phyloP scores from a whole-genome alignment of 495 filamentous ascomycete species.

The Ascodesmis nigricans region DNA sequence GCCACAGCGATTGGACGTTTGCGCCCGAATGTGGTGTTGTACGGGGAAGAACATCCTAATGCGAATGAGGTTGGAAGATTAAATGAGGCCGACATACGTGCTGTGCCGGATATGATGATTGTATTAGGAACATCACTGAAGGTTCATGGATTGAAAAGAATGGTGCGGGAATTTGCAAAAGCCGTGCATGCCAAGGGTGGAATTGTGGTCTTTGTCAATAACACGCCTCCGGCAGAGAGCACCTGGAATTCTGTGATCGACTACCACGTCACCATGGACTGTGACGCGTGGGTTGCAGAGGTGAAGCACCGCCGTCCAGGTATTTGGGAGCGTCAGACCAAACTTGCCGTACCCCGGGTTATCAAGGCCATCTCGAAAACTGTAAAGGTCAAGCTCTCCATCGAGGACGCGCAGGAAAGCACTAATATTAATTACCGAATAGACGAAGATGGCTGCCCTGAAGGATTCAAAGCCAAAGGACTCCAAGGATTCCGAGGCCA shows the following conservation, averaged over 20 bases:
- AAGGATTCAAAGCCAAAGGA: too few species aligned
- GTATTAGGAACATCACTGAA: constrained; percentile 46
- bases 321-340: constrained; percentile 28
- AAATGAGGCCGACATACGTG: constrained; percentile 37
- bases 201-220: constrained; percentile 46
- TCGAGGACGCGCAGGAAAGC: too few species aligned
- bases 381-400: too few species aligned
- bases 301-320: constrained; percentile 32
- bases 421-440: too few species aligned
- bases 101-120: constrained; percentile 39
- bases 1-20: constrained; percentile 36
- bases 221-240: constrained; percentile 43
- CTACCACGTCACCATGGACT: constrained; percentile 49
- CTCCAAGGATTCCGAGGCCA: too few species aligned
- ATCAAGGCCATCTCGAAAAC: constrained; percentile 12
- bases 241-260: constrained; percentile 46
- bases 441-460: too few species aligned
- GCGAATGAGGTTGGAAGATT: constrained; percentile 38
- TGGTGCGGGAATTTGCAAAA: constrained; percentile 48
- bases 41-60: constrained; percentile 48
- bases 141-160: constrained; percentile 44
- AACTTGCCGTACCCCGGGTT: constrained; percentile 12
- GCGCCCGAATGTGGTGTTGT: constrained; percentile 42
- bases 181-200: constrained; percentile 40
- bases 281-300: constrained; percentile 44